phyloP scores from a whole-genome alignment of 31 red algal species.

The Endocladia muricata region DNA sequence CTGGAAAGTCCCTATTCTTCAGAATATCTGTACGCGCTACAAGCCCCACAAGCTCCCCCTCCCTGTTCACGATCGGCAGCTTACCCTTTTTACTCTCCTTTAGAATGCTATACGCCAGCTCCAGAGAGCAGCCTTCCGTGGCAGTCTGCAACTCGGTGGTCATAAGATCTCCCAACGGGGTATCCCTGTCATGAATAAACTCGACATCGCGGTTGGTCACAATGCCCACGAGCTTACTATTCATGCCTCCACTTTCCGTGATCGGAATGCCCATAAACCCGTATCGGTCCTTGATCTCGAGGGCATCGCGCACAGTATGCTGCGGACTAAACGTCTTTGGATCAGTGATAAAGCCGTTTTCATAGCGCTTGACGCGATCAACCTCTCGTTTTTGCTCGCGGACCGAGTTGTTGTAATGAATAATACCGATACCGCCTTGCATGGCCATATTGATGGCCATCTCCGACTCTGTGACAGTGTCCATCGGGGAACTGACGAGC shows the following conservation, averaged over 20 bases:
- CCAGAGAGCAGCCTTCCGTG: conserved; percentile 81
- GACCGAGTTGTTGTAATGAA: conserved; percentile 93
- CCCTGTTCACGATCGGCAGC: conserved; percentile 85
- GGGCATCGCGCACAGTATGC: conserved; percentile 85
- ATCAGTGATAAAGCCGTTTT: conserved; percentile 99
- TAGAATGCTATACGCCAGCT: conserved; percentile 81
- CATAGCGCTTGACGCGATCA: conserved; percentile 94
- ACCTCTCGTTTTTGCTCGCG: conserved; percentile 92
- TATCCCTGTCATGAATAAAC: conserved; percentile 85
- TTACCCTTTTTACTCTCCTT: conserved; percentile 98
- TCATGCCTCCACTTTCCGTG: conserved; percentile 86
- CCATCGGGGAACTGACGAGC: conserved; percentile 94
- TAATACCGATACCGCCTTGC: conserved; percentile 95
- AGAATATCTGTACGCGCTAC: conserved; percentile 93
- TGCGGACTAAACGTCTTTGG: conserved; percentile 87
- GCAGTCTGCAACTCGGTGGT: conserved; percentile 92
- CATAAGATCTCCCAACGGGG: conserved; percentile 83
- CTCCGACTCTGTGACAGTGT: conserved; percentile 96
- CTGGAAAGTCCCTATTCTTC: conserved; percentile 92
- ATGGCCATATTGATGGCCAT: conserved; percentile 99
- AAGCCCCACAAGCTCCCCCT: conserved; percentile 84
- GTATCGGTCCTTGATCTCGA: conserved; percentile 90
- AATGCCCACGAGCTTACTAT: conserved; percentile 92
- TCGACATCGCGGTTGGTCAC: conserved; percentile 98
- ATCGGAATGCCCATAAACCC: conserved; percentile 98